Percentiles rank a stretch among this genome's conserved stretches.
Evolutionary conservation across 2,329 filamentous ascomycete species (phyloP).

Genomic region (Dactylellina parvicollis): DNA sequence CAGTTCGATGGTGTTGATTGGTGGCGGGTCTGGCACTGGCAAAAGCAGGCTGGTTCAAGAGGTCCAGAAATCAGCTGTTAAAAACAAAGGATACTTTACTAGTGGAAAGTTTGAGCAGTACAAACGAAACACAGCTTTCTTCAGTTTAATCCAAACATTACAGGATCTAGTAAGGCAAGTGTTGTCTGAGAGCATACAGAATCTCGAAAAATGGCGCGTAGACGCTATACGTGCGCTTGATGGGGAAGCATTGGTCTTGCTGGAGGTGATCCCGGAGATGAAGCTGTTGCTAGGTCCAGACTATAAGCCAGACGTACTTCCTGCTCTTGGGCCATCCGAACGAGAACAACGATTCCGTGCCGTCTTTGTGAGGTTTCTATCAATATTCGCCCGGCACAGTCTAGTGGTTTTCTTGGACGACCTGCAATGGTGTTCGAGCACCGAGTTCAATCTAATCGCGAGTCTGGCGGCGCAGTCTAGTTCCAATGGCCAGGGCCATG

Average conservation of each 20-base stretch:
- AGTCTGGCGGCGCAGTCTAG: conserved; percentile 57
- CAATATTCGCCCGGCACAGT: conserved; percentile 56
- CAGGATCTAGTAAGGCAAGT: conserved; percentile 58
- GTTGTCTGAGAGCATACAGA: conserved; percentile 57
- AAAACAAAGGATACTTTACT: conserved; percentile 58
- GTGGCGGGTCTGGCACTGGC: conserved; percentile 57
- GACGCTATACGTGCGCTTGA: conserved; percentile 58
- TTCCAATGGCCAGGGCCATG: conserved; percentile 55
- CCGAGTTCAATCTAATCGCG: conserved; percentile 57
- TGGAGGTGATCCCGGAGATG: conserved; percentile 58
- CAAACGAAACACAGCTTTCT: conserved; percentile 57
- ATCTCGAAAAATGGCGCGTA: conserved; percentile 57
- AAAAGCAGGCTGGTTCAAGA: conserved; percentile 58
- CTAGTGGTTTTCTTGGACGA: conserved; percentile 58
- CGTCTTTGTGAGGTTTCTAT: conserved; percentile 53
- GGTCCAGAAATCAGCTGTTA: conserved; percentile 57
- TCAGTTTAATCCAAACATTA: conserved; percentile 58
- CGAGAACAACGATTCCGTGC: conserved; percentile 57
- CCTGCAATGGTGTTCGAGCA: conserved; percentile 58
- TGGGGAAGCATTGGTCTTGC: conserved; percentile 57
- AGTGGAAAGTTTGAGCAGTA: conserved; percentile 58
- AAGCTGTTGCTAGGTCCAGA: conserved; percentile 57
- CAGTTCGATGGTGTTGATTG: conserved; percentile 57
- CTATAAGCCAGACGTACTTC: conserved; percentile 57
- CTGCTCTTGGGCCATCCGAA: conserved; percentile 56